Evolutionary conservation across 108 stramenopile species (phyloP), one percentile per base, ranked within the genome.

Genomic region (Aurantiochytrium sp.): DNA sequence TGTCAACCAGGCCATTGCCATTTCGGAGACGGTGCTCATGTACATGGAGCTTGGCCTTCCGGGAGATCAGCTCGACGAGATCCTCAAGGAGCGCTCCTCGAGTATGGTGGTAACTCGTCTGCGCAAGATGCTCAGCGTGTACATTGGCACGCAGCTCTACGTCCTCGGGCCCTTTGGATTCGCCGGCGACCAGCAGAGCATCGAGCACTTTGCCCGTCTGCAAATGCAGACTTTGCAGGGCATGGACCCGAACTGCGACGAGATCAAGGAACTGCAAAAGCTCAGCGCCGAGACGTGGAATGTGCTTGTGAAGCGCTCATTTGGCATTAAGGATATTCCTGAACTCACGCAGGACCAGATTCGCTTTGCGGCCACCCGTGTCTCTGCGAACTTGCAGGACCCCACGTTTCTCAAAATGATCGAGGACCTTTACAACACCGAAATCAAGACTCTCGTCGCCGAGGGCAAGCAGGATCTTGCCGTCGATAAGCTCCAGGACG

Each of bases 401-500:
- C 76, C 76, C 6, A 23, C 45, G 0, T 83, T 83, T 28, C 51
- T 83, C 23, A 83, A 53, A 45, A 53, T 53, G 76, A 28, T 83
- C 23, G 49, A 53, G 12, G 49, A 83, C 12, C 45, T 53, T 4
- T 83, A 53, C 76, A 53, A 83, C 23, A 3, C 19, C 6, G 76
- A 83, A 2, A 47, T 83, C 76, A 47, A 83, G 76, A 23, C 45
- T 18, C 51, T 83, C n/a, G 23, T 53, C 4, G 76, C 76, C 6
- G 49, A 47, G 45, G 76, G 23, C n/a, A 83, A 83, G 51, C 6
- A 53, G 12, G 49, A 53, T 10, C 2, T 25, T 2, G 76, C 76
- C 25, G 25, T 53, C 25, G 76, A 83, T 23, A 83, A 83, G 76
- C 76, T 83, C 76, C 76, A 83, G 76, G 76, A 83, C 23, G 51